Conservation (phyloP, 208 protist genomes). For the Wallacemonas sp. region DNA sequence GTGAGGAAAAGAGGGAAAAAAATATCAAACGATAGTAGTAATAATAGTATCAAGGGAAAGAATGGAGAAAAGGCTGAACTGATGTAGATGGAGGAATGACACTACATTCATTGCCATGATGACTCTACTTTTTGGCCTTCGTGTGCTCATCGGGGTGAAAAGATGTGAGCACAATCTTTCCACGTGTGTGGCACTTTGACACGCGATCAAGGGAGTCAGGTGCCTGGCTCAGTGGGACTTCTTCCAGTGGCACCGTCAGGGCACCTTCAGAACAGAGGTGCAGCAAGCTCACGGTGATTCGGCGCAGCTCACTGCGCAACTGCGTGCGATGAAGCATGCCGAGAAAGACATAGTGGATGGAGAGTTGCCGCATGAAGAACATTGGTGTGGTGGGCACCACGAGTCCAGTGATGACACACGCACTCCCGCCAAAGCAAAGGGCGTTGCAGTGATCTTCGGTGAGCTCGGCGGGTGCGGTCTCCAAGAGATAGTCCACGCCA, state of each 20-base stretch:
- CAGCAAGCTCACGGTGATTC: constrained; percentile 35
- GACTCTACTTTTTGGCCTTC: too few species aligned
- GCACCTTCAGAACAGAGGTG: constrained; percentile 52
- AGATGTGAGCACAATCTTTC: constrained; percentile 66
- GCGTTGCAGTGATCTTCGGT: constrained; percentile 44
- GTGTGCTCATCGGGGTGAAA: constrained; percentile 53
- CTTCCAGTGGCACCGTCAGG: constrained; percentile 46
- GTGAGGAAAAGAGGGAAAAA: too few species aligned
- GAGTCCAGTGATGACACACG: constrained; percentile 57
- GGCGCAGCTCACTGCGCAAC: constrained; percentile 42
- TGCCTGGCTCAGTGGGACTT: constrained; percentile 48
- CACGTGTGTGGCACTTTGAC: constrained; percentile 44
- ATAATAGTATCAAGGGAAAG: too few species aligned
- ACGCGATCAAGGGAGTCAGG: constrained; percentile 45
- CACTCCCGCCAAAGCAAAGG: constrained; percentile 64
- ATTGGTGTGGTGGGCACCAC: constrained; percentile 31
- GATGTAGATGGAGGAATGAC: too few species aligned
- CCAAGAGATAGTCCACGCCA: constrained; percentile 87
- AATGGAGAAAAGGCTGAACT: too few species aligned
- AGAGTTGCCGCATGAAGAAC: constrained; percentile 59
- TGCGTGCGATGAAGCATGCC: constrained; percentile 37
- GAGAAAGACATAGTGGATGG: constrained; percentile 64
- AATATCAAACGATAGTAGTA: too few species aligned
- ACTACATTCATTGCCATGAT: too few species aligned
- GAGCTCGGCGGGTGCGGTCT: constrained; percentile 40